phyloP scores from a whole-genome alignment of 1,284 basidiomycete genomes.

The Porodaedalea pini region DNA sequence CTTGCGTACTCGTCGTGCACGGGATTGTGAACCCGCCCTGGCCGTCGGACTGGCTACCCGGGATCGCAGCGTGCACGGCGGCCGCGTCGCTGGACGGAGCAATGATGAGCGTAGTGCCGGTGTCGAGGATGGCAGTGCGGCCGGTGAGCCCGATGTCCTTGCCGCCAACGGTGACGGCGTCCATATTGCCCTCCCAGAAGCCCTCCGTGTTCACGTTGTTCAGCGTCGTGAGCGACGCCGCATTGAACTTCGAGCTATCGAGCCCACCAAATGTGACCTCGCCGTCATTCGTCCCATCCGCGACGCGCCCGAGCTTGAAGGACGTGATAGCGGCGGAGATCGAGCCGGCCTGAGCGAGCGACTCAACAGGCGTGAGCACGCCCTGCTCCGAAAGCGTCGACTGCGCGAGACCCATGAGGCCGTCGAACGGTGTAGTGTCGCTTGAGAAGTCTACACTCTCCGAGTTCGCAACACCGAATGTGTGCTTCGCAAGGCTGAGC shows the following conservation, averaged over 20 bases:
- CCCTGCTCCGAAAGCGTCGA: constrained; percentile 66
- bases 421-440: constrained; percentile 61
- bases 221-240: constrained; percentile 50
- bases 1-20: constrained; percentile 61
- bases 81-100: constrained; percentile 57
- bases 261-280: constrained; percentile 80
- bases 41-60: constrained; percentile 56
- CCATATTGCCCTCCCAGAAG: constrained; percentile 77
- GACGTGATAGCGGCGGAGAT: constrained; percentile 72
- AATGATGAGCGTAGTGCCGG: constrained; percentile 70
- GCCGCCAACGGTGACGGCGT: constrained; percentile 56
- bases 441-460: constrained; percentile 67
- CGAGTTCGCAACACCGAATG: constrained; percentile 65
- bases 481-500: constrained; percentile 56
- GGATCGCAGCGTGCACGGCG: constrained; percentile 55
- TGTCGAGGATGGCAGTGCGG: constrained; percentile 76
- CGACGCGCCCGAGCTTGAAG: constrained; percentile 75
- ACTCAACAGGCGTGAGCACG: constrained; percentile 70
- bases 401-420: constrained; percentile 81
- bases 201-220: constrained; percentile 59
- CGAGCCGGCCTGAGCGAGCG: constrained; percentile 57
- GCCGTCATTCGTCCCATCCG: constrained; percentile 74
- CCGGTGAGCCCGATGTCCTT: constrained; percentile 48
- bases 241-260: constrained; percentile 66
- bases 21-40: constrained; percentile 75